Evolutionary conservation across 768 basidiomycete genomes (phyloP).

Genomic region (Lactifluus hygrophoroides): DNA sequence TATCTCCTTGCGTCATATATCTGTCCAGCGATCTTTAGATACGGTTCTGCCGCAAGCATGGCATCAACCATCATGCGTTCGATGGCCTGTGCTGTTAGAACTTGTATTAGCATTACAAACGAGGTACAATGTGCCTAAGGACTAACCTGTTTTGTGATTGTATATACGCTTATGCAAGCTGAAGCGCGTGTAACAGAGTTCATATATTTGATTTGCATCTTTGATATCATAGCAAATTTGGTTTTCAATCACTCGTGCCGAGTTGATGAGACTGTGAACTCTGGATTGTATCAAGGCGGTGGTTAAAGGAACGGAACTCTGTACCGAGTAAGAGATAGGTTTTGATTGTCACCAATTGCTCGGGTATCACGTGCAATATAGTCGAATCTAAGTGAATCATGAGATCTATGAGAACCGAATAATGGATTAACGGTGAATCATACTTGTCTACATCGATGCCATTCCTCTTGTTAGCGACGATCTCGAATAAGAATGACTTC

Average conservation of each 20-base stretch:
- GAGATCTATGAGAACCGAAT: not conserved
- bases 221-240: constrained; percentile 80
- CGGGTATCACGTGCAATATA: constrained; percentile 72
- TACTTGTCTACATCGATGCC: constrained; percentile 86
- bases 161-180: constrained; percentile 80
- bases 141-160: constrained; percentile 65
- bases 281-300: not conserved
- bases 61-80: constrained; percentile 84
- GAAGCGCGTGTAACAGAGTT: constrained; percentile 66
- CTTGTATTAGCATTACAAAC: not conserved
- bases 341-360: constrained; percentile 56
- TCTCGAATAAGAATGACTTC: constrained; percentile 74
- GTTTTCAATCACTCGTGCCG: constrained; percentile 64
- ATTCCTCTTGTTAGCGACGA: constrained; percentile 74
- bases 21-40: constrained; percentile 48
- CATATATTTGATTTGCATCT: constrained; percentile 67
- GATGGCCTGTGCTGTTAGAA: constrained; percentile 55
- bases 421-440: constrained; percentile 9
- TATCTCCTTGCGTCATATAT: constrained; percentile 53
- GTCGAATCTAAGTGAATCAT: constrained; percentile 48
- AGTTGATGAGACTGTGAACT: constrained; percentile 51
- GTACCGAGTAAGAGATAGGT: constrained; percentile 42
- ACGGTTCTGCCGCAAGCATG: constrained; percentile 57
- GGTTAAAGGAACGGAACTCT: not conserved
- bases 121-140: not conserved